Base-by-base conservation (phyloP, 768 basidiomycete genomes). In the Termitomyces sp. region DNA sequence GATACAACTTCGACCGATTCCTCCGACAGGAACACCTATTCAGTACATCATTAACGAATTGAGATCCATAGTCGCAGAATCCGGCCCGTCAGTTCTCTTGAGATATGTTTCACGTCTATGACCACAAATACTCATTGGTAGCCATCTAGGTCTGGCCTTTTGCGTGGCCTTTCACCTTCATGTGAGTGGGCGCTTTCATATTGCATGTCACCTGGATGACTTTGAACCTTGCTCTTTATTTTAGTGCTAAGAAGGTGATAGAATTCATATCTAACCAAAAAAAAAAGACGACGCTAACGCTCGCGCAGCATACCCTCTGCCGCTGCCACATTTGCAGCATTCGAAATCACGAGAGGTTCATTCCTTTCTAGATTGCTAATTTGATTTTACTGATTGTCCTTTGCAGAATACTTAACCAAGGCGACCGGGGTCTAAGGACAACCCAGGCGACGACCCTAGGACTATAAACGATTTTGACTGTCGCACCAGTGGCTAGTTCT, bases 251-350 rank as follows among this genome's bases (percentile, higher is more conserved):
- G 87, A 80, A 89, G 85, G 86, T 85, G 12, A 26, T 46, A 13
- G 18, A 30, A 26, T 36, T 14, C n/a, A 18, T 14, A 14, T 28
- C 4, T 9, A n/a, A 35, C 20, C 26, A n/a, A 3, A 28, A 56
- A 28, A 47, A 48, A 20, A 50, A 23, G 23, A 50, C 33, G 50
- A 18, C 61, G 16, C 38, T 60, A 23, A 61, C 40, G 38, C n/a
- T 33, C 3, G 65, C 16, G 50, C 63, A 93, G 93, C 72, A 93
- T 95, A 66, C 95, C 95, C 14, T 91, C 95, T 5, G 94, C 93
- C 13, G 95, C 85, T 46, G 87, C 88, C 64, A 97, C 95, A 3
- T 96, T 97, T 64, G 88, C 91, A 12, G 89, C 90, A 0, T 97
- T 89, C 67, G 94, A 97, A 70, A 67, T 95, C 30, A 91, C 87